Base-by-base conservation (phyloP, 78 protist genomes). In the Protostelium mycophagum region DNA sequence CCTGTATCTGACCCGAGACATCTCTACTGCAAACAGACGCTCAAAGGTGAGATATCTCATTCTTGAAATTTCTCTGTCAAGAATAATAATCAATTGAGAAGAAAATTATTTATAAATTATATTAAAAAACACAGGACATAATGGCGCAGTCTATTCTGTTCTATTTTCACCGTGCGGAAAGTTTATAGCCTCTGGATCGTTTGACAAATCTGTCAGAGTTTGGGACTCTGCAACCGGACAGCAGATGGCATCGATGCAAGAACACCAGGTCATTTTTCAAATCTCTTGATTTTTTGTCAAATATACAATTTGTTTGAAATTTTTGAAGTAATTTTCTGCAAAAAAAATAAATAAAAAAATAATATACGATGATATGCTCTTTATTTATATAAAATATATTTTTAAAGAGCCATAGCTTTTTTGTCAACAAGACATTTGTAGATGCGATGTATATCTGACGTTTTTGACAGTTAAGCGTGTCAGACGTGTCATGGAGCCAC, bases 101-200 rank as follows among this genome's bases (percentile, higher is more conserved):
- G 38, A 86, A 0, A 28, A 37, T 87, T n/a, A 36, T 87, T 38
- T 37, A 10, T 63, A 90, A 39, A 5, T 16, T 51, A 5, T 51
- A 16, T 51, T 51, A 51, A 51, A 25, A 16, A 16, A 51, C 16
- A 51, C 73, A 51, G 96, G 93, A 5, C 97, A 95, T 83, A 88
- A 1, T 36, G 96, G 92, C 34, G 90, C 95, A 31, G 97, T 95
- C 9, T 95, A 95, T 88, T 34, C 91, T 23, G 91, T 89, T 16
- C 63, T 86, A 25, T 95, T 92, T 85, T 89, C 96, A 51, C 95
- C 94, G 38, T 86, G 89, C 73, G 97, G 97, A 28, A 90, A 88
- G 73, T 87, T 86, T 85, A 86, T 95, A 35, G 96, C 96, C 39
- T 90, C 95, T 34, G 96, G 94, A 31, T 90, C 94, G 28, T 94